Base-by-base conservation (phyloP, 2,329 filamentous ascomycete genomes). In the Mycosphaerelloides madeirae region DNA sequence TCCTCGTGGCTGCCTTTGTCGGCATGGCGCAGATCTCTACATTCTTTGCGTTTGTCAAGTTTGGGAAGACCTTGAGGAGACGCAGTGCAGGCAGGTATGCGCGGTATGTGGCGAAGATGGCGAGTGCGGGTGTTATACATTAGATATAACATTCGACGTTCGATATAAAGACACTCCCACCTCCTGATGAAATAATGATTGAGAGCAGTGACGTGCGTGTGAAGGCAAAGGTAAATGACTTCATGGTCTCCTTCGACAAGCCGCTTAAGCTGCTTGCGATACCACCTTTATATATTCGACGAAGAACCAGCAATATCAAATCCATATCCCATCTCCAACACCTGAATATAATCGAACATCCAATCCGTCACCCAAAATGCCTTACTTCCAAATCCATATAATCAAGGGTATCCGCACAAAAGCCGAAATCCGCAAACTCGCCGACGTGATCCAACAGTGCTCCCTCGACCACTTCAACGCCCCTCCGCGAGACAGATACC, bases 21-120 rank as follows among this genome's bases (percentile, higher is more conserved):
- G 70, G 68, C 0, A 49, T 72, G 50, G 68, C 68, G 11, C 67
- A 68, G 37, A 62, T 64, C 3, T 55, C 61, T 14, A 66, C 62
- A 1, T 58, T 61, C 63, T 59, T 77, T 9, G 35, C 69, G 1
- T 69, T 78, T 53, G 68, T 78, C 9, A 72, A 66, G 51, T 78
- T 64, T 46, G 76, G 76, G 2, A 75, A 74, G 47, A 49, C 47
- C 6, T 57, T 74, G 55, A 63, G 68, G 44, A 64, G 65, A 40
- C 65, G 49, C 50, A 69, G 62, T 12, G 67, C 66, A 6, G 50
- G 34, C 18, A 59, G 63, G 41, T 72, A 71, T 50, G 65, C 59
- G 48, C 60, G 59, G 28, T 68, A 67, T 50, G 67, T 71, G 2
- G 61, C 63, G 37, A 45, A 59, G 49, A 58, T 60, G 54, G 52